Evolutionary conservation across 352 stramenopile genomes (phyloP).

Genomic region (Albugo laibachii): DNA sequence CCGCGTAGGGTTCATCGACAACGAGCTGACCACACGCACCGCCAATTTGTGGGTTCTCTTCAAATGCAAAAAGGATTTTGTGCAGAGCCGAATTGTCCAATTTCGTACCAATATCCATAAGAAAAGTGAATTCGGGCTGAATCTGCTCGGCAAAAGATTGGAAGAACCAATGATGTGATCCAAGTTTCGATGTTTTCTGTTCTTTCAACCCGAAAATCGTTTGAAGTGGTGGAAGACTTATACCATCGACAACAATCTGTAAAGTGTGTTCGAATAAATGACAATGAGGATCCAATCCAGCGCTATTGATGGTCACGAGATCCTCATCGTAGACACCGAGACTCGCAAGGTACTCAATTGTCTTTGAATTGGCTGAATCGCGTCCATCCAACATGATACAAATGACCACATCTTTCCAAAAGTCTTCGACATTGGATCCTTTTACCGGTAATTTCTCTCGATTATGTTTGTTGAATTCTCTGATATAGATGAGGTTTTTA

Average conservation of each 20-base stretch:
- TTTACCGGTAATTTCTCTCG: constrained; percentile 14
- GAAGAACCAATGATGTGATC: constrained; percentile 78
- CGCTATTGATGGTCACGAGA: constrained; percentile 67
- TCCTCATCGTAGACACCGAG: constrained; percentile 75
- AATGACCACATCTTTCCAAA: constrained; percentile 66
- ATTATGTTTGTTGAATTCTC: constrained; percentile 17
- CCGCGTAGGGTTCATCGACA: constrained; percentile 62
- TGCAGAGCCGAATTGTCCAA: constrained; percentile 53
- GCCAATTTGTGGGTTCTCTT: constrained; percentile 58
- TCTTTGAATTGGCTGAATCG: constrained; percentile 54
- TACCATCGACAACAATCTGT: constrained; percentile 48
- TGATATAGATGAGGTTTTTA: constrained; percentile 63
- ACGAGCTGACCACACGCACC: constrained; percentile 63
- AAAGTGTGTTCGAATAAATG: constrained; percentile 76
- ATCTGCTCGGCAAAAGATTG: constrained; percentile 66
- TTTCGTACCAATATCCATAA: constrained; percentile 78
- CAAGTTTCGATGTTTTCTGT: constrained; percentile 57
- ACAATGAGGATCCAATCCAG: constrained; percentile 56
- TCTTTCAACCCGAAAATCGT: constrained; percentile 68
- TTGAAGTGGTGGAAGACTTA: constrained; percentile 49
- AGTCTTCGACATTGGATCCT: constrained; percentile 35
- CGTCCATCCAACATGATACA: constrained; percentile 66
- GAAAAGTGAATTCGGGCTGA: constrained; percentile 55
- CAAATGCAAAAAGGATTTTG: constrained; percentile 60
- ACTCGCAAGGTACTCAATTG: constrained; percentile 49